Percentiles rank a stretch among this genome's conserved stretches.
These are phyloP conservation scores for Excoecaria cochinchinensis DNA, from an alignment of 345 rosid genomes.

Conservation along the genomic window DNA sequence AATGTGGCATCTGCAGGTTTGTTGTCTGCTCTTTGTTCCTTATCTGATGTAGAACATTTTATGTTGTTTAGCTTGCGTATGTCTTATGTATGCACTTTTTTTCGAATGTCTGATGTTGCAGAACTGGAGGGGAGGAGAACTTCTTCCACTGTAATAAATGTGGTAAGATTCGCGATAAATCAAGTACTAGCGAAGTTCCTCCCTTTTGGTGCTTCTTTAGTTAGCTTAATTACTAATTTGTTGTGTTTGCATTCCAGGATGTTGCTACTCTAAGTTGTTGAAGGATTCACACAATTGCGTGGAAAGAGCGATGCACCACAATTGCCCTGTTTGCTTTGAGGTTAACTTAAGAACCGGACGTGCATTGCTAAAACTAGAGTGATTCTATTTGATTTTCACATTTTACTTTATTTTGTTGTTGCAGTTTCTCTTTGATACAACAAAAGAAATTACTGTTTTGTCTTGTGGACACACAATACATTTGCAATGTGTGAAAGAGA, in stretches of 20 bases:
- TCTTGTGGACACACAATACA: conserved; percentile 82
- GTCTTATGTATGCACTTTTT: not conserved
- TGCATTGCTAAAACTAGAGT: not conserved
- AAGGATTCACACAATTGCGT: conserved; percentile 59
- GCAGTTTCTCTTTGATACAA: conserved; percentile 78
- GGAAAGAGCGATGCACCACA: conserved; percentile 72
- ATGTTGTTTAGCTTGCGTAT: not conserved
- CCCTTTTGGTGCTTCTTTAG: not conserved
- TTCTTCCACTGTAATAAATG: conserved; percentile 60
- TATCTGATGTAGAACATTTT: not conserved
- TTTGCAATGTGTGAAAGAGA: conserved; percentile 63
- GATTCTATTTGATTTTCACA: not conserved
- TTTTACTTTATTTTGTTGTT: not conserved
- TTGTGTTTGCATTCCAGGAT: conserved; percentile 33
- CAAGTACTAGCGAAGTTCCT: not conserved
- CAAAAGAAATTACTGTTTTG: conserved; percentile 53
- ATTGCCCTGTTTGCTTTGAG: conserved; percentile 68
- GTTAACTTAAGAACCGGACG: conserved; percentile 25
- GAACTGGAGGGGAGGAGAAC: conserved; percentile 58
- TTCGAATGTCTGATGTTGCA: conserved; percentile 20
- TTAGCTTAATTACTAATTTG: not conserved
- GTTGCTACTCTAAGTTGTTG: conserved; percentile 54
- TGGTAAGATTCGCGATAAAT: conserved; percentile 29
- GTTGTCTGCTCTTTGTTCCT: not conserved
- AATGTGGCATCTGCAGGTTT: conserved; percentile 64